Base-by-base conservation (phyloP, 306 rosid genomes). In the Arachis stenosperma region DNA sequence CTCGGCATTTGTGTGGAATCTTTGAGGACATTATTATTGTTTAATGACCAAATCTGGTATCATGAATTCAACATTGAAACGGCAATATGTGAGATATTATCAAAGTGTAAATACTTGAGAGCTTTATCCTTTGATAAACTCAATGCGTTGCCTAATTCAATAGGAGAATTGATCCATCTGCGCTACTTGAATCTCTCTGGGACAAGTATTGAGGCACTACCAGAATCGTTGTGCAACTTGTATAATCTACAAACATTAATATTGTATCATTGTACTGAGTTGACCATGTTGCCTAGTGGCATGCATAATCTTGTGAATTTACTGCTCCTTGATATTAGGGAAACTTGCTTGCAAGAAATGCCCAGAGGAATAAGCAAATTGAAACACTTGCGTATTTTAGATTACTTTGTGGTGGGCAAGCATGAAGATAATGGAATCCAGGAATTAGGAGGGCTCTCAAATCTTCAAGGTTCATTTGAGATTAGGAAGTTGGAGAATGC, bases 211-310 rank as follows among this genome's bases (percentile, higher is more conserved):
- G 4, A 3, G 43, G 33, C 30, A n/a, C 15, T 75, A 46, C 73
- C 79, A 0, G 30, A 55, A 5, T 75, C 78, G 10, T 2, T 54
- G 39, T 22, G 66, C 4, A 15, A 33, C 3, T 55, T 75, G 22
- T 17, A 54, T 17, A 75, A 75, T 43, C 3, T 75, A n/a, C 59
- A 75, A 5, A 65, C 79, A 0, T 12, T 65, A 12, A 65, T 42
- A 14, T 6, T 75, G 59, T 1, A 0, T 2, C 0, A 0, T 3
- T 65, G 73, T 14, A 0, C 0, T 0, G 0, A 6, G 0, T 6
- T 75, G 9, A 56, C 22, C 3, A 44, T 9, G 29, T 6, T 65
- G 9, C 78, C 78, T 1, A 30, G 6, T 13, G 65, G 5, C 4
- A 41, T 74, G 37, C 47, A 30, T 12, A 50, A 53, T 42, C 78